Evolutionary conservation across 2,329 filamentous ascomycete genomes (phyloP).

Genomic region (Xylaria sp.): DNA sequence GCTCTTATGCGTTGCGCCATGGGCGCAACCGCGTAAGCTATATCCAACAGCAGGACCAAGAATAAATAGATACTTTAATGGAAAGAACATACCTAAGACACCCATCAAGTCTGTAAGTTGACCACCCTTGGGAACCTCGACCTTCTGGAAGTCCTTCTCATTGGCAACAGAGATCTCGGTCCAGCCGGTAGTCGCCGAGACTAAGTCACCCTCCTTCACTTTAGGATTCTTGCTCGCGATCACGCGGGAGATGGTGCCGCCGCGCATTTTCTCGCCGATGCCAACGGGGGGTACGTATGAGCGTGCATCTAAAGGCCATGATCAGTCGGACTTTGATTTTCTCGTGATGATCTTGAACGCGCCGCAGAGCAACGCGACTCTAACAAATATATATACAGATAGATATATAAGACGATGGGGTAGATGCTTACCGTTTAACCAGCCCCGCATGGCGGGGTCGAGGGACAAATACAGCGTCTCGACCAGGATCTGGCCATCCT

Average conservation of each 20-base stretch:
- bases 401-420: neutral
- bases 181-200: conserved; percentile 69
- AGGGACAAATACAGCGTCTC: conserved; percentile 72
- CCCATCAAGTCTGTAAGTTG: conserved; percentile 69
- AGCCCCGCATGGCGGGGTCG: conserved; percentile 81
- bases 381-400: neutral
- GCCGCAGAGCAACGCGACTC: neutral
- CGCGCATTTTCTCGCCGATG: conserved; percentile 76
- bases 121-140: conserved; percentile 54
- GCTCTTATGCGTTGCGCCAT: neutral
- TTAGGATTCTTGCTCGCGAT: conserved; percentile 66
- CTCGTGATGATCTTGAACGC: neutral
- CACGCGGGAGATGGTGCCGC: conserved; percentile 68
- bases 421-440: conserved; percentile 65
- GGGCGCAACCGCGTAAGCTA: neutral
- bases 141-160: conserved; percentile 60
- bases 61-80: neutral
- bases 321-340: conserved; percentile 13
- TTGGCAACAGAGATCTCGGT: conserved; percentile 70
- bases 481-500: conserved; percentile 72
- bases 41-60: neutral
- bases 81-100: conserved; percentile 57
- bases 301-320: conserved; percentile 53
- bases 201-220: conserved; percentile 67
- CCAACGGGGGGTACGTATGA: conserved; percentile 76